phyloP scores from a whole-genome alignment of 169 alveolate species.

The Cryptosporidium parvum region DNA sequence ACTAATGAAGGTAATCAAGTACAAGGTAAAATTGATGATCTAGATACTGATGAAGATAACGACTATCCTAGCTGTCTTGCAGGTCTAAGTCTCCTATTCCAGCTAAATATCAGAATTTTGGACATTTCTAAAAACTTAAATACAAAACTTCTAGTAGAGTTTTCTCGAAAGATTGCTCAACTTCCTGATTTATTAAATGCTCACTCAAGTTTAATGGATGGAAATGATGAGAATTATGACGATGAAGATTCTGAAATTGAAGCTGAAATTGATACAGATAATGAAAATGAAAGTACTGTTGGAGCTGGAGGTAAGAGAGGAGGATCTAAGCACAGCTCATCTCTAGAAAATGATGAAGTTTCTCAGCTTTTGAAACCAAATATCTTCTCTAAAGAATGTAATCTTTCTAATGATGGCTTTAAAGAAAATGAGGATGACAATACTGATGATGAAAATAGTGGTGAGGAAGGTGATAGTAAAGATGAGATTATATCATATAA shows the following conservation, averaged over 20 bases:
- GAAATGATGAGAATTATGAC: slow-evolving; percentile 32
- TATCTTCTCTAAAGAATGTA: not conserved
- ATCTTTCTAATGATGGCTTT: not conserved
- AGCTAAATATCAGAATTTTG: not conserved
- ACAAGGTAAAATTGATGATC: not conserved
- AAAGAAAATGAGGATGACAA: not conserved
- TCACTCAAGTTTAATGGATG: slow-evolving; percentile 13
- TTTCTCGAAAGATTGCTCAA: slow-evolving; percentile 36
- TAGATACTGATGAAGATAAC: slow-evolving; percentile 1
- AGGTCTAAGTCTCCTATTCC: slow-evolving; percentile 26
- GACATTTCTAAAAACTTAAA: not conserved
- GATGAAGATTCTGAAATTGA: not conserved
- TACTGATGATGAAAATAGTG: not conserved
- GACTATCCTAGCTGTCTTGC: slow-evolving; percentile 57
- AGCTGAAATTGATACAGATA: not conserved
- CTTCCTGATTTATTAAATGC: slow-evolving; percentile 63
- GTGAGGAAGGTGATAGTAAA: not conserved
- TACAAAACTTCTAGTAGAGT: slow-evolving; percentile 5
- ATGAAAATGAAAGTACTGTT: not conserved
- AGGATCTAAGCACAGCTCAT: not conserved
- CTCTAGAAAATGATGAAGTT: not conserved
- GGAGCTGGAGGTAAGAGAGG: not conserved
- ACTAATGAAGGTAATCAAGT: not conserved
- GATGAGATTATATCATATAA: slow-evolving; percentile 30
- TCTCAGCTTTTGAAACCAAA: slow-evolving; percentile 20